Evolutionary conservation across 192 early-diverging fungal species (phyloP), one percentile per base, ranked within the genome.

Genomic region (Backusella sp.): DNA sequence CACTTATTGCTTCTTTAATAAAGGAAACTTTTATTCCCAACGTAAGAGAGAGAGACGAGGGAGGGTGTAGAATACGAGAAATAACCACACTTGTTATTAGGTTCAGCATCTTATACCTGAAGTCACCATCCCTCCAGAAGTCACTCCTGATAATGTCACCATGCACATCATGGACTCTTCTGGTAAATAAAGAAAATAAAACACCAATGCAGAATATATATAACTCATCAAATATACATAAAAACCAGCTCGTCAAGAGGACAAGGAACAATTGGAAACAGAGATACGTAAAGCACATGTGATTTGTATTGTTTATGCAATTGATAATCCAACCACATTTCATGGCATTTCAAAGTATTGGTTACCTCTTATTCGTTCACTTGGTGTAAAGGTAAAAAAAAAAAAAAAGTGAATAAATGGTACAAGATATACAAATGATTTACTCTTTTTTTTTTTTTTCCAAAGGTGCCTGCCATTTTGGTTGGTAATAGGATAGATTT

Each of bases 161-260:
- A 98, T 96, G 6, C 93, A 97, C 79, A 98, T 99, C 72, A 94
- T 98, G 52, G 98, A 99, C 81, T 96, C 98, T n/a, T 97, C 98
- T 44, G 88, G 94, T 96, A 79, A 59, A 70, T 35, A 52, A 67
- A 32, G 23, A 34, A 1, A 39, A 32, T 6, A 17, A 17, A 68
- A 56, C 32, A 12, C 21, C 5, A 8, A 1, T 6, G 12, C 36
- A 17, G 23, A n/a, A 28, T 28, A 28, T 28, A 28, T 28, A 28
- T 1, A 28, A 28, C 9, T 28, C n/a, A 67, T 17, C 7, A 34
- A 34, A 32, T 32, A 32, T 32, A 32, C 5, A 14, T 26, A 28
- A 67, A 67, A 68, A 68, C 62, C 74, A 95, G 93, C 93, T n/a
- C 92, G 93, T 14, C 86, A 91, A 36, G 96, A 98, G 75, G 91